Base-by-base conservation (phyloP, 352 stramenopile genomes). In the Hyaloperonospora arabidopsidis region DNA sequence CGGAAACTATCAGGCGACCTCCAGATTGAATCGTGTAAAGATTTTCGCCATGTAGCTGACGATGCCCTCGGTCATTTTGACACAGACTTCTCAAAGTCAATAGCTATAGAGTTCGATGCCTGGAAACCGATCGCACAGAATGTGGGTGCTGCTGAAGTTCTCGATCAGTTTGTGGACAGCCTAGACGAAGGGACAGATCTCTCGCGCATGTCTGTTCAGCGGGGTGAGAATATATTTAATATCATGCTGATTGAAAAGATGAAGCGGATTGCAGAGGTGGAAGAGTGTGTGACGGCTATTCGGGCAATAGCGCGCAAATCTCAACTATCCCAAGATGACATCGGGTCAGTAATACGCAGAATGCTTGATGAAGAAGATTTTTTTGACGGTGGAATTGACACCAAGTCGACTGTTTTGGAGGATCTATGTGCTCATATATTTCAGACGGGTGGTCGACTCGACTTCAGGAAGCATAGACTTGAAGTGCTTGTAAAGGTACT, bases 161-260 rank as follows among this genome's bases (percentile, higher is more conserved):
- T 67, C 3, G 36, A 57, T 7, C 13, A 49, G 15, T 12, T 69
- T 19, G 40, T 81, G 36, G 28, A 55, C 6, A 47, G 17, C 7
- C 54, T 70, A 19, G 46, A 45, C 23, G 56, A 64, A 13, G 49
- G 52, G 38, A 45, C 29, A 28, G 60, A 23, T 11, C 43, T 84
- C 10, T 70, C 68, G 15, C 49, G 18, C 6, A 38, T 49, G 34
- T 61, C 48, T 29, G 47, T 76, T 18, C 62, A 70, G 21, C 63
- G 62, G 25, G 73, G 84, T 22, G 55, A 76, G 13, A 45, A 68
- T 36, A 19, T 88, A 29, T 35, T 87, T 18, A 74, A 66, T 17
- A 54, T 54, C 1, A 61, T 93, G 34, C 51, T 79, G 18, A 73
- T 75, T 36, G 80, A 91, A 40, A 89, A 90, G 47, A 59, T 68